Evolutionary conservation across 768 basidiomycete genomes (phyloP), one percentile per base, ranked within the genome.

Genomic region (Amanita pallidorosea): DNA sequence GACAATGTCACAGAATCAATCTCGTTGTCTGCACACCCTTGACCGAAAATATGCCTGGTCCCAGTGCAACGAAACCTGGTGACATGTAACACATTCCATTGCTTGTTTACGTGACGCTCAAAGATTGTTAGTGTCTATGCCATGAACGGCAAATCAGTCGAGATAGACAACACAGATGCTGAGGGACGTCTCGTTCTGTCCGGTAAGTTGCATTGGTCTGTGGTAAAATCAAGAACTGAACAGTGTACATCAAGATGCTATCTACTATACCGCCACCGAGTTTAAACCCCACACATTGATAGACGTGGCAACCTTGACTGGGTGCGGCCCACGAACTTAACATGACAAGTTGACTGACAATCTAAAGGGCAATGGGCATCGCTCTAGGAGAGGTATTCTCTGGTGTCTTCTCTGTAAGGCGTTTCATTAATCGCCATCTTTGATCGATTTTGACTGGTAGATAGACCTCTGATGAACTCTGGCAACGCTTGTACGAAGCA

Each of bases 91-190:
- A 63, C 3, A 27, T 7, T 17, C 23, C 6, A 34, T 53, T 11
- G 29, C 33, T 45, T 13, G 15, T 47, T 45, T 15, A 40, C 17
- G 25, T 50, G 25, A 48, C 33, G 29, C 37, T 41, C 13, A 27
- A 31, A 40, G 33, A 5, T 22, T 43, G 2, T 8, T 55, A 89
- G 86, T 38, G 58, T 91, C 56, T 86, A 86, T 55, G 85, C 88
- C 5, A 90, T 90, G 85, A 90, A 90, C 56, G 88, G 90, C 34
- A 91, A 90, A 65, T 80, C 84, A 0, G 75, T 92, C 15, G 88
- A 92, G 61, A 76, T 92, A 25, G 88, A 91, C 65, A 90, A 90
- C 62, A 92, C 89, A 0, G 90, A 89, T 61, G 87, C 87, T 5
- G 88, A 88, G 59, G 88, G 86, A 9, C 80, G 88, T 11, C 68